Conservation (phyloP, 768 basidiomycete species). For the Jaapia argillacea region DNA sequence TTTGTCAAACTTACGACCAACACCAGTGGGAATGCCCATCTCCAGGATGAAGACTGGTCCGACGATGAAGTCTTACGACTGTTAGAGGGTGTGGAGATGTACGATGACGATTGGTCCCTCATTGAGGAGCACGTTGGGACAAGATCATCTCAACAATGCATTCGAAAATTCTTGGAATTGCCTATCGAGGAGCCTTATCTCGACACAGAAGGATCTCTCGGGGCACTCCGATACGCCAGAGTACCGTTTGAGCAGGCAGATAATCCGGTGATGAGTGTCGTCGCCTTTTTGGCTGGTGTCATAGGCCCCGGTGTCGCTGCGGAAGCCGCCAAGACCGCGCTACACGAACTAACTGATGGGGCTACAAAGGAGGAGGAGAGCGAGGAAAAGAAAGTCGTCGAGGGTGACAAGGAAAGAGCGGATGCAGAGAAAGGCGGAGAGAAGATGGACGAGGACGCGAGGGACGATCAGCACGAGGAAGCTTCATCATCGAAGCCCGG, state of each 20-base stretch:
- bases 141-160: conserved; percentile 87
- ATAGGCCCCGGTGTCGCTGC: conserved; percentile 86
- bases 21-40: conserved; percentile 24
- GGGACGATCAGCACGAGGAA: conserved; percentile 17
- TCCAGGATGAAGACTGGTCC: conserved; percentile 67
- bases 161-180: conserved; percentile 88
- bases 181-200: conserved; percentile 96
- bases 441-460: conserved; percentile 27
- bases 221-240: conserved; percentile 62
- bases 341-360: conserved; percentile 70
- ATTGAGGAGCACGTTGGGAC: conserved; percentile 93
- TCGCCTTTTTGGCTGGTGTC: conserved; percentile 92
- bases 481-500: conserved; percentile 13
- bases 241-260: conserved; percentile 93
- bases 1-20: conserved; percentile 72
- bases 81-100: conserved; percentile 97
- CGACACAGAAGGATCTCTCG: conserved; percentile 65
- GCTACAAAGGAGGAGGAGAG: conserved; percentile 26
- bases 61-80: conserved; percentile 85
- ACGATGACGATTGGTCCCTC: conserved; percentile 91
- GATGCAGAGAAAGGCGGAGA: conserved; percentile 25
- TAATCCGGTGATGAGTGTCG: conserved; percentile 98
- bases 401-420: conserved; percentile 18
- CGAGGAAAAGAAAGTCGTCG: conserved; percentile 24
- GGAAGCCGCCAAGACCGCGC: conserved; percentile 85